Conservation (phyloP, 1,284 basidiomycete species). For the Melanopsichium pennsylvanicum region DNA sequence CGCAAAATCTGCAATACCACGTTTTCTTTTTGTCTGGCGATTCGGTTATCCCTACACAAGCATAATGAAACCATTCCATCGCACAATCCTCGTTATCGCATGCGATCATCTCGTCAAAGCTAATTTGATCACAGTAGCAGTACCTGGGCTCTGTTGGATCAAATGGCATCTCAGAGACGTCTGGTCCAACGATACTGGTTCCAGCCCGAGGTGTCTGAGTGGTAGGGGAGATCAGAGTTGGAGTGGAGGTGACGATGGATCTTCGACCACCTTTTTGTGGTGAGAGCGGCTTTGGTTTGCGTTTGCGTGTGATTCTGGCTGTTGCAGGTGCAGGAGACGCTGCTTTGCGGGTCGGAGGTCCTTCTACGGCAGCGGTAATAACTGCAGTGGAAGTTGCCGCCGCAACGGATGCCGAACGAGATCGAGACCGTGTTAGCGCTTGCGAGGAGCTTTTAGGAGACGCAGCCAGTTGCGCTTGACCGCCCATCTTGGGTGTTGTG, state of each 20-base stretch:
- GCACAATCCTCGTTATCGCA: conserved; percentile 69
- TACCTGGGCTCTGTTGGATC: conserved; percentile 69
- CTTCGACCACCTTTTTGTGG: conserved; percentile 34
- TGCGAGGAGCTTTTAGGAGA: conserved; percentile 3
- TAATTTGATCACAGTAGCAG: conserved; percentile 69
- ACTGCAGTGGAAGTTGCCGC: background rate
- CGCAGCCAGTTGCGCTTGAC: conserved; percentile 1
- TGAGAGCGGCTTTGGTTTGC: conserved; percentile 30
- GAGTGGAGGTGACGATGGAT: conserved; percentile 10
- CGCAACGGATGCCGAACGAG: conserved; percentile 4
- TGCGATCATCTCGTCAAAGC: conserved; percentile 67
- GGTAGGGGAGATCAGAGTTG: conserved; percentile 10
- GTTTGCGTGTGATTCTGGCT: conserved; percentile 6
- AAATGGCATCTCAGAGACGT: conserved; percentile 51
- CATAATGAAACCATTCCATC: conserved; percentile 67
- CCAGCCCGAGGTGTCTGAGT: background rate
- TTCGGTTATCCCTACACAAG: conserved; percentile 58
- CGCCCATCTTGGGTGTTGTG: conserved; percentile 21
- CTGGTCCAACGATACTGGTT: conserved; percentile 9
- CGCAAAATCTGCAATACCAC: conserved; percentile 66
- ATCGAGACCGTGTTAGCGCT: conserved; percentile 4
- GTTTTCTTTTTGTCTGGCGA: conserved; percentile 43
- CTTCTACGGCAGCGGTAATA: background rate
- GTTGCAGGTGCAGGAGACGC: background rate
- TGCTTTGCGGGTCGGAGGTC: too few relatives aligned